Evolutionary conservation across 2,329 filamentous ascomycete species (phyloP), one percentile per base, ranked within the genome.

Genomic region (Alternaria panax): DNA sequence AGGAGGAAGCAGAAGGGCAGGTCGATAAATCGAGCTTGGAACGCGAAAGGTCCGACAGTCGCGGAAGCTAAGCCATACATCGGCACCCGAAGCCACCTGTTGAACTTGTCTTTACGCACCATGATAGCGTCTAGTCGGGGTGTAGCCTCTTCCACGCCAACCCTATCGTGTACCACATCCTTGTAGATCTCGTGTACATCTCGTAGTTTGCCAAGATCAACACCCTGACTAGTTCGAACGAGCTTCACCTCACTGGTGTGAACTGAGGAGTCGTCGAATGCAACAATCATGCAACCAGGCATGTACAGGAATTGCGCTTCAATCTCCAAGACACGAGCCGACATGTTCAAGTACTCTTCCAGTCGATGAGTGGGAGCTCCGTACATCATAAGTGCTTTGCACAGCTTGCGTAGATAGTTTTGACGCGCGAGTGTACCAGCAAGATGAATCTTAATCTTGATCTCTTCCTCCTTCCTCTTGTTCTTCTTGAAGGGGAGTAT

Each of bases 201-300:
- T 51, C 88, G 84, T 12, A 93, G 84, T 69, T 89, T 90, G 27
- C 90, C 90, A 0, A 93, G 82, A 72, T 93, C 88, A 9, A 93
- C 84, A 2, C 90, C 90, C 69, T 92, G 90, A 0, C 80, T 79
- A 0, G 87, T 85, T 12, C 88, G 86, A 7, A 93, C 88, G 30
- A 93, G 84, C 78, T 92, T 91, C 62, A 93, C 90, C 73, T 92
- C 90, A n/a, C 90, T 90, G 0, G 91, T 93, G 71, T 93, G 90
- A 0, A 90, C 92, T 0, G 84, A 80, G 5, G 81, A 79, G 76
- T 94, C 91, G 71, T 88, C 93, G 72, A 97, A 97, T 5, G 92
- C 94, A 73, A 97, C 90, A 57, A 97, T 91, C 93, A 97, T 97
- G 72, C 92, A 96, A 0, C 92, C 92, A 0, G 93, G 93, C 28